Evolutionary conservation across 495 filamentous ascomycete species (phyloP).

Genomic region (Physcia stellaris): DNA sequence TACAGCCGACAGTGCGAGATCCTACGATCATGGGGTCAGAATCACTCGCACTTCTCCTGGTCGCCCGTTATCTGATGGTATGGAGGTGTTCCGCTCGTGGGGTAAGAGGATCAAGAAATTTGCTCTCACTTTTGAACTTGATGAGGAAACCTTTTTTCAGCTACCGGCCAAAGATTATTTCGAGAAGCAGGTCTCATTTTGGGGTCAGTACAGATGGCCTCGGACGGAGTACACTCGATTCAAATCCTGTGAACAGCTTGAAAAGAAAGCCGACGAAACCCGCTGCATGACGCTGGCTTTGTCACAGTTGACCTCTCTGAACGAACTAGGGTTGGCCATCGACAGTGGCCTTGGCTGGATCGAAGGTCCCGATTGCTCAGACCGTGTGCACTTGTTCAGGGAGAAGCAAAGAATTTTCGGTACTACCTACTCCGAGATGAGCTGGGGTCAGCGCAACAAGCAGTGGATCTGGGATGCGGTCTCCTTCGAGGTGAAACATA

Average conservation of each 20-base stretch:
- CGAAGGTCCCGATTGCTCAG: constrained; percentile 24
- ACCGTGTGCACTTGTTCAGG: constrained; percentile 13
- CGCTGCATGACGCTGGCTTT: constrained; percentile 35
- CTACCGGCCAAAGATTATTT: constrained; percentile 28
- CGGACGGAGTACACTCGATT: constrained; percentile 33
- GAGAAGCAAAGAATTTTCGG: constrained; percentile 13
- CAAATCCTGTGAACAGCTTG: constrained; percentile 30
- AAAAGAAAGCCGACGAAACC: constrained; percentile 38
- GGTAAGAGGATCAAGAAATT: constrained; percentile 34
- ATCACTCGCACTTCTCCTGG: constrained; percentile 4
- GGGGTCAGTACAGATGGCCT: constrained; percentile 42
- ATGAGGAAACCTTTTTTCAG: constrained; percentile 22
- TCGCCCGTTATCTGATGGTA: constrained; percentile 19
- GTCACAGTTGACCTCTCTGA: constrained; percentile 23
- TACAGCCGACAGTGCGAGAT: not conserved
- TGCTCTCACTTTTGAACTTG: constrained; percentile 42
- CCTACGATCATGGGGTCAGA: not conserved
- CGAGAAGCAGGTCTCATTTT: constrained; percentile 27
- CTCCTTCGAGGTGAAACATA: not conserved
- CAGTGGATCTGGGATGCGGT: constrained; percentile 5
- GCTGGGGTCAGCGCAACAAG: not conserved
- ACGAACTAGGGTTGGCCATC: constrained; percentile 39
- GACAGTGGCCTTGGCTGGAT: constrained; percentile 46
- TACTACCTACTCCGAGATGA: not conserved
- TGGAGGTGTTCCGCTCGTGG: constrained; percentile 35